Conservation (phyloP, 352 stramenopile species). For the Blastocystis sp. region DNA sequence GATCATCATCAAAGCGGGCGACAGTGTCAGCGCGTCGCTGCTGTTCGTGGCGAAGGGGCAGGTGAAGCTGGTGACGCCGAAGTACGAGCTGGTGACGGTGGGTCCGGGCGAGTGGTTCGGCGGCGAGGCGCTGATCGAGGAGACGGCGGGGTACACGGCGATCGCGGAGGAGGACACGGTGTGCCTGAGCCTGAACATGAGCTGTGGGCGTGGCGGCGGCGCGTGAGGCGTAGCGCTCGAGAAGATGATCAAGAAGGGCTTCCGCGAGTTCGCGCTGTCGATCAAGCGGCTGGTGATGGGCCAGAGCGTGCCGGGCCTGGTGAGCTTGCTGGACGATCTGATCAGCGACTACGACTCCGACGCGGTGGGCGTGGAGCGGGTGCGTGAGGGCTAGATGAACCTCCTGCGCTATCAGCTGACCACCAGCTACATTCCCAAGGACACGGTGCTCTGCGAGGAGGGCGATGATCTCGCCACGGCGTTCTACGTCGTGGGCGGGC, state of each 20-base stretch:
- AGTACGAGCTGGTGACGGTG: background rate
- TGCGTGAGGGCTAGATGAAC: background rate
- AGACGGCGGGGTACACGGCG: background rate
- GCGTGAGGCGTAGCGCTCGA: background rate
- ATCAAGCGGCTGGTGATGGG: slow-evolving; percentile 11
- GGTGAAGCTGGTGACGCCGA: background rate
- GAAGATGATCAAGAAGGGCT: background rate
- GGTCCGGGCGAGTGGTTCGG: slow-evolving; percentile 56
- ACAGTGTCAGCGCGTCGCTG: slow-evolving; percentile 8
- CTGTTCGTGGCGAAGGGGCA: slow-evolving; percentile 17
- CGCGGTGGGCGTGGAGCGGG: background rate
- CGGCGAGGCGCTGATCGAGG: slow-evolving; percentile 13
- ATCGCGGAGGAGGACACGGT: background rate
- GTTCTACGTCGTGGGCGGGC: slow-evolving; percentile 35
- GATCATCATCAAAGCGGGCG: background rate
- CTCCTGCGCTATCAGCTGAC: slow-evolving; percentile 17
- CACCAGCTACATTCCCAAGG: slow-evolving; percentile 12
- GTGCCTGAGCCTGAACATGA: background rate
- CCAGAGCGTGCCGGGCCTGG: slow-evolving; percentile 27
- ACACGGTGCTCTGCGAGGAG: background rate
- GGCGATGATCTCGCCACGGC: slow-evolving; percentile 4
- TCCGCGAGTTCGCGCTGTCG: background rate
- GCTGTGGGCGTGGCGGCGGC: background rate
- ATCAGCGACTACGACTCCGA: slow-evolving; percentile 4
- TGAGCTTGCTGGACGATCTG: slow-evolving; percentile 4